These are phyloP conservation scores for Mallotus nudiflorus DNA, from an alignment of 345 rosid genomes.

Conservation along the genomic window DNA sequence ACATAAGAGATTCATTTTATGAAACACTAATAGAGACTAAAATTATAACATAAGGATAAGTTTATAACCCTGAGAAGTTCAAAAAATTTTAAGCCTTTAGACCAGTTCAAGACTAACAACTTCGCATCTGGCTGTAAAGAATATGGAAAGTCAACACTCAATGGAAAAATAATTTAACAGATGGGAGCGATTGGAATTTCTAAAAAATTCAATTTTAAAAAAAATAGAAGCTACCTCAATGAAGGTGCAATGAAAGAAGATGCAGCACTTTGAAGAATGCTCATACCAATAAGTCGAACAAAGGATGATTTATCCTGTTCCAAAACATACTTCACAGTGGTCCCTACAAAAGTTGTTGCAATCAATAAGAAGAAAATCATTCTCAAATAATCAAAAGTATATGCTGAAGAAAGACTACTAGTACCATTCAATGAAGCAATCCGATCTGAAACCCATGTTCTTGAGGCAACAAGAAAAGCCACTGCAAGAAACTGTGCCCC, in stretches of 20 bases:
- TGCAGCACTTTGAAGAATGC: conserved; percentile 95
- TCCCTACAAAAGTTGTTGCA: conserved; percentile 53
- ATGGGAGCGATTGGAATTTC: neutral
- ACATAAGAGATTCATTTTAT: too few species aligned
- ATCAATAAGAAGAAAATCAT: conserved; percentile 16
- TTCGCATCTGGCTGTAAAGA: neutral
- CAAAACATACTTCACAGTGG: conserved; percentile 91
- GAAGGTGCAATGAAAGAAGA: conserved; percentile 95
- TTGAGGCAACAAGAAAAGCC: conserved; percentile 81
- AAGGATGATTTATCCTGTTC: conserved; percentile 94
- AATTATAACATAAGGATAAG: too few species aligned
- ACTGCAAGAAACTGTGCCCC: conserved; percentile 86
- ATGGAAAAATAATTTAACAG: neutral
- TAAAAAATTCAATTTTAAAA: neutral
- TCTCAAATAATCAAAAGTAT: conserved; percentile 17
- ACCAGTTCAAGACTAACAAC: neutral
- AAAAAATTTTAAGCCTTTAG: too few species aligned
- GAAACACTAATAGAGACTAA: too few species aligned
- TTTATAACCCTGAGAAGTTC: too few species aligned
- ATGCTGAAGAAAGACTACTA: neutral
- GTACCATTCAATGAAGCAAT: conserved; percentile 95
- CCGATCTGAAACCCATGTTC: conserved; percentile 94
- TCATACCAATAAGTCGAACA: conserved; percentile 74
- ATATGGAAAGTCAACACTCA: neutral
- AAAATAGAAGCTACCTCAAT: conserved; percentile 51